A percentile compares a stretch with the other conserved stretches of the same genome.
phyloP scores from a whole-genome alignment of 192 early-diverging fungal species.

The Linderina pennispora region DNA sequence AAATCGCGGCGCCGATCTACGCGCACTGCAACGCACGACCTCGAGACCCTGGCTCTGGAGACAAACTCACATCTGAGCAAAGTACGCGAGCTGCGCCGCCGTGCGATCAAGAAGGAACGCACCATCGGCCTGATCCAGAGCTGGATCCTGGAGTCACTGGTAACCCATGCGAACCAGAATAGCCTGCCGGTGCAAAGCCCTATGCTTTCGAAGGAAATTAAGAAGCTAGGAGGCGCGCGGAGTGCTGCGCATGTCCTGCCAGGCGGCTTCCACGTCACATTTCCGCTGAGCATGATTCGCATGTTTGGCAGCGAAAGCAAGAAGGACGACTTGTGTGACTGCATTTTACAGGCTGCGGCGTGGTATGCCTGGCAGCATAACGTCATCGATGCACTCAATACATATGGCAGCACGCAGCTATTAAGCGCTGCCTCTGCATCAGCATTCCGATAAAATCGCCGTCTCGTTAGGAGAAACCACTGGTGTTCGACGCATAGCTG shows the following conservation, averaged over 20 bases:
- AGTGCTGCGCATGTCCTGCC: too few species aligned
- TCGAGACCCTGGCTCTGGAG: slow-evolving; percentile 9
- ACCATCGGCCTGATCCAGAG: slow-evolving; percentile 32
- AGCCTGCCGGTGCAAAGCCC: too few species aligned
- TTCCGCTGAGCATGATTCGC: slow-evolving; percentile 9
- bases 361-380: slow-evolving; percentile 43
- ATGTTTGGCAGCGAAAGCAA: slow-evolving; percentile 38
- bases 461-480: too few species aligned
- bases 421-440: neutral
- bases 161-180: too few species aligned
- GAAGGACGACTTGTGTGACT: slow-evolving; percentile 46
- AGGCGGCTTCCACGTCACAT: slow-evolving; percentile 7
- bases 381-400: slow-evolving; percentile 12
- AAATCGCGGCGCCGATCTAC: neutral
- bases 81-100: slow-evolving; percentile 26
- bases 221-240: too few species aligned
- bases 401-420: slow-evolving; percentile 12
- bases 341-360: slow-evolving; percentile 34
- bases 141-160: slow-evolving; percentile 28
- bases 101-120: slow-evolving; percentile 44
- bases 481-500: too few species aligned
- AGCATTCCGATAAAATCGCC: too few species aligned
- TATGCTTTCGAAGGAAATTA: neutral
- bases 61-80: slow-evolving; percentile 9
- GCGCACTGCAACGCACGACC: slow-evolving; percentile 1